Base-by-base conservation (phyloP, 371 early-diverging fungal species). In the Batkoa obscura region DNA sequence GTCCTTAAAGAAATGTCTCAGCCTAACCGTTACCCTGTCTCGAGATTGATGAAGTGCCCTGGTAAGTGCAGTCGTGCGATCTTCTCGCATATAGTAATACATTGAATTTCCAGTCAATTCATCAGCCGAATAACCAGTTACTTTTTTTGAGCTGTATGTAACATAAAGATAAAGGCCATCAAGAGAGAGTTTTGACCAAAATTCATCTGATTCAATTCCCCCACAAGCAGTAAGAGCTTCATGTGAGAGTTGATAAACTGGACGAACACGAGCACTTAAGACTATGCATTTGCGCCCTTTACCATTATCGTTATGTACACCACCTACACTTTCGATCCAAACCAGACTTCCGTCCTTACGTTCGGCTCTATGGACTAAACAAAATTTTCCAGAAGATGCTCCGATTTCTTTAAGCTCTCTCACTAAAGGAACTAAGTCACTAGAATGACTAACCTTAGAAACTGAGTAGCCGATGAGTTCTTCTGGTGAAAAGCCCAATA, bases 231-330 rank as follows among this genome's bases (percentile, higher is more conserved):
- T 51, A 0, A 69, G 37, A 59, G 66, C 61, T 56, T 62, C 59
- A 17, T 64, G 64, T 5, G 64, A 49, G 43, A 73, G 48, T 30
- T 64, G 58, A 48, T 65, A 68, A 56, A 75, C 68, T 0, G 67
- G 66, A 10, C 69, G 63, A 50, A 70, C 71, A n/a, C 80, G 66
- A 30, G 74, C 80, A 9, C 74, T 64, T 54, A 81, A 58, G 41
- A 81, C 68, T 10, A 78, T 66, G 62, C 78, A 79, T 58, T 78
- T 78, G 31, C 75, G 69, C 15, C 78, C 74, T 59, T 76, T 80
- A 59, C 68, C 65, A 54, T 66, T 70, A 48, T 74, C 73, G 41
- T 72, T 68, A 50, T 77, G 67, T 43, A 72, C 67, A 23, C 69
- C 72, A 30, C 83, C 81, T 47, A 67, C 67, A 30, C 74, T 70